Evolutionary conservation across 83 land plant genomes (phyloP).

Genomic region (Isoetes engelmannii): DNA sequence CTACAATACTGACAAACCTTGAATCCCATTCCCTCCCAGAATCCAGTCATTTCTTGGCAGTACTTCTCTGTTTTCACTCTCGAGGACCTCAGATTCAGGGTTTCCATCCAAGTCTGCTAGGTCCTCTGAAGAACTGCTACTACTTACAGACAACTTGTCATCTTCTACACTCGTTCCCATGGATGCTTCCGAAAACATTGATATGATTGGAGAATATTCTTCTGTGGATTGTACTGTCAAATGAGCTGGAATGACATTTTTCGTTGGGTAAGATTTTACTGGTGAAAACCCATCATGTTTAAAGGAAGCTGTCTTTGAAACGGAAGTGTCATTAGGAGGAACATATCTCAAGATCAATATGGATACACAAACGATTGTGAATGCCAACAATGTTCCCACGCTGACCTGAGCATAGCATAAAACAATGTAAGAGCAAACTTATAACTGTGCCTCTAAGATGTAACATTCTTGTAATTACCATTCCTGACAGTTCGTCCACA

Average conservation of each 20-base stretch:
- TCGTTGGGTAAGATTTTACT: conserved; percentile 2
- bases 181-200: conserved; percentile 28
- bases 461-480: conserved; percentile 38
- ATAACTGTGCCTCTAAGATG: not conserved
- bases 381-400: conserved; percentile 94
- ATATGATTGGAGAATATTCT: conserved; percentile 18
- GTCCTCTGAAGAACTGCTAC: conserved; percentile 3
- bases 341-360: conserved; percentile 83
- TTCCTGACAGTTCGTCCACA: conserved; percentile 84
- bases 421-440: conserved; percentile 1
- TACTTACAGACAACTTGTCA: not conserved
- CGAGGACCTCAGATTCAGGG: not conserved
- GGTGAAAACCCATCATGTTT: conserved; percentile 9
- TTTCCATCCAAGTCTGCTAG: not conserved
- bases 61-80: not conserved
- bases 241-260: not conserved
- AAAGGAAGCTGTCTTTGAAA: conserved; percentile 33
- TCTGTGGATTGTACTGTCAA: not conserved
- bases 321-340: conserved; percentile 69
- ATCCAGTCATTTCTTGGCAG: no score
- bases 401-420: conserved; percentile 53
- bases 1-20: not conserved
- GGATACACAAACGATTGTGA: conserved; percentile 81
- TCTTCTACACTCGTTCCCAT: not conserved
- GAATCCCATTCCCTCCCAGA: not conserved